Base-by-base conservation (phyloP, 257 asterid genomes). In the Solanum bukasovii region DNA sequence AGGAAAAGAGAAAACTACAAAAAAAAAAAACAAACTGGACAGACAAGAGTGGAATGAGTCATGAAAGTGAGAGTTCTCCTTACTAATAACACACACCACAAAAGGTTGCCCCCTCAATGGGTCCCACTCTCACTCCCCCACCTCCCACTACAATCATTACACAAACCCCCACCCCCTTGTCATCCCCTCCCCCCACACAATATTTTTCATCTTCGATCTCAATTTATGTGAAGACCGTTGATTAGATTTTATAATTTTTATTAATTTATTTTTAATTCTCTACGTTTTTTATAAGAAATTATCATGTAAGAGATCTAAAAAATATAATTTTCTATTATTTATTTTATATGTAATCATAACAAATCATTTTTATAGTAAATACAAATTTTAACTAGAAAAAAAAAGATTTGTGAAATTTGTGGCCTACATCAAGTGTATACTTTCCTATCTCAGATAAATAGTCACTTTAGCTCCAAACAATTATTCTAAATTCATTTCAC, bases 51-150 rank as follows among this genome's bases (percentile, higher is more conserved):
- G 85, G 71, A 38, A 77, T 52, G 87, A 70, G 84, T 38, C 87
- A 65, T 89, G 91, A 87, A 89, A 87, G 72, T 29, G 91, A 87
- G 75, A 73, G 88, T 73, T 83, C 49, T 72, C 84, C 90, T 85
- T 75, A 74, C 90, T 67, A 56, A 87, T 63, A 31, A 83, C 87
- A 84, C 70, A 85, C 91, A 89, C 91, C 90, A 84, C 88, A 84
- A 87, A 84, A 87, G 71, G 79, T 87, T 89, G 89, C 61, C 84
- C 63, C 89, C 86, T 25, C 68, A 25, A 20, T 87, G 89, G 91
- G 21, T 33, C 88, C 87, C 89, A 73, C 4, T 29, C 21, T 21
- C 2, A 7, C 27, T 27, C 9, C 81, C 3, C 35, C 23, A 2
- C 78, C 42, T 1, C 70, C 9, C 74, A 89, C 89, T 86, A 23